A percentile compares a stretch with the other conserved stretches of the same genome.
phyloP scores from a whole-genome alignment of 140 eudicot species.

The Stevia rebaudiana region DNA sequence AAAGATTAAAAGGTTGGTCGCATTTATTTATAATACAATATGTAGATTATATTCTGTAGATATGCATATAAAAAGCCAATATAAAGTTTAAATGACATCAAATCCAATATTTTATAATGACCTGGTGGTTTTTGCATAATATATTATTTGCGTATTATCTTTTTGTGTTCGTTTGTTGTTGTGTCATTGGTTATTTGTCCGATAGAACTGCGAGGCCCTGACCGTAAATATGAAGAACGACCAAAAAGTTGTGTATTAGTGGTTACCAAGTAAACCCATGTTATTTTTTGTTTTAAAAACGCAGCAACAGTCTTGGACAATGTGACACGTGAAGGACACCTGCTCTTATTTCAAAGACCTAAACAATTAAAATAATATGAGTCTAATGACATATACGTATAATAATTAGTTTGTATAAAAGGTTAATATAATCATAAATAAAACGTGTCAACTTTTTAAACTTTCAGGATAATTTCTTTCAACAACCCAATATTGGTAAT shows the following conservation, averaged over 20 bases:
- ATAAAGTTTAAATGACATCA: neutral
- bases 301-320: neutral
- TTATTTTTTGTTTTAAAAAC: neutral
- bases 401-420: no score
- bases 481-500: no score
- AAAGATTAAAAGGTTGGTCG: no score
- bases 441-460: no score
- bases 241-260: neutral
- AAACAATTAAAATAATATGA: neutral
- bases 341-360: conserved; percentile 2
- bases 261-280: conserved; percentile 6
- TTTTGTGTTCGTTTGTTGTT: neutral
- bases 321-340: conserved; percentile 4
- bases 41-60: neutral
- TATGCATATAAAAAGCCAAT: neutral
- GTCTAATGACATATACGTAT: no score
- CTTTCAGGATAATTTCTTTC: no score
- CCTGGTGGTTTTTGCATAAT: neutral
- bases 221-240: conserved; percentile 3
- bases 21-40: no score
- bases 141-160: neutral
- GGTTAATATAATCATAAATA: no score
- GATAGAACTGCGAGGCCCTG: conserved; percentile 7
- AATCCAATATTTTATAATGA: neutral
- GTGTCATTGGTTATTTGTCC: conserved; percentile 4